Conservation (phyloP, 2,329 filamentous ascomycete species). For the Fonsecaea nubica region DNA sequence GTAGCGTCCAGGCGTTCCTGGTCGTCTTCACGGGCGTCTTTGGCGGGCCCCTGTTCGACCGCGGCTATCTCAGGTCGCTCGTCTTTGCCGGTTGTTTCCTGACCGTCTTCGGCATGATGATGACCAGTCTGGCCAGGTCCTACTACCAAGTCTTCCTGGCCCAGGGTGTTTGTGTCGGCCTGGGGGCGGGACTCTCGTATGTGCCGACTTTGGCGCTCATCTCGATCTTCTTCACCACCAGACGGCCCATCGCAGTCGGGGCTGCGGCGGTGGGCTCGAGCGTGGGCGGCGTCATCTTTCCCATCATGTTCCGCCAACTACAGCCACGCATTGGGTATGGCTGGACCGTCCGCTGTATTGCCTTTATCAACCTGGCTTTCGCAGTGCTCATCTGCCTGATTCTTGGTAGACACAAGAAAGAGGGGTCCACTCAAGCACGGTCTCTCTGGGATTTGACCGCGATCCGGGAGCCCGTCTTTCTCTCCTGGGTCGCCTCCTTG, state of each 20-base stretch:
- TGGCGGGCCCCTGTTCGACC: constrained; percentile 84
- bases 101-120: constrained; percentile 38
- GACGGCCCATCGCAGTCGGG: constrained; percentile 57
- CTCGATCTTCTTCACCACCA: constrained; percentile 57
- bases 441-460: neutral
- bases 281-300: constrained; percentile 62
- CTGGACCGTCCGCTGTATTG: constrained; percentile 62
- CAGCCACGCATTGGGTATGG: constrained; percentile 54
- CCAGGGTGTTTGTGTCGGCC: constrained; percentile 56
- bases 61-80: constrained; percentile 54
- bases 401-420: neutral
- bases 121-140: constrained; percentile 47
- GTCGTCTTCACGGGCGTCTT: constrained; percentile 84
- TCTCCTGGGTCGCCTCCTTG: constrained; percentile 45
- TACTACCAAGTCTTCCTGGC: constrained; percentile 63
- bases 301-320: constrained; percentile 56
- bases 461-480: constrained; percentile 49
- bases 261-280: constrained; percentile 56
- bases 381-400: constrained; percentile 56
- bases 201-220: constrained; percentile 56
- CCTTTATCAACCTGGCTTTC: constrained; percentile 61
- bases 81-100: constrained; percentile 46
- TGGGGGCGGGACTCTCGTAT: constrained; percentile 51
- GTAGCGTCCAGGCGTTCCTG: constrained; percentile 80
- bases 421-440: neutral